A percentile compares a stretch with the other conserved stretches of the same genome.
These are phyloP conservation scores for Pythium brachiatum DNA, from an alignment of 352 stramenopile genomes.

Conservation along the genomic window DNA sequence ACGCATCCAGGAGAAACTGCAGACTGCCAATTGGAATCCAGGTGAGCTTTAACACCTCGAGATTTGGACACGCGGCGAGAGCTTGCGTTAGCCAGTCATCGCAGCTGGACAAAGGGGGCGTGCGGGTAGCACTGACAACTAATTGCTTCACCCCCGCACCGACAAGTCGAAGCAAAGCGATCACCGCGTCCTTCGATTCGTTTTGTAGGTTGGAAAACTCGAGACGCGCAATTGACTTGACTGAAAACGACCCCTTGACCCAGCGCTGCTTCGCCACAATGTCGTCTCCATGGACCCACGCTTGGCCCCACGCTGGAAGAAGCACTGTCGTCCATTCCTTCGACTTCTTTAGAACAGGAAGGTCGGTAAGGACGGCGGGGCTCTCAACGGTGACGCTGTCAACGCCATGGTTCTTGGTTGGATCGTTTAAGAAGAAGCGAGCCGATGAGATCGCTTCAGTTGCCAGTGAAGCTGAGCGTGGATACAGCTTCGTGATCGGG, in stretches of 20 bases:
- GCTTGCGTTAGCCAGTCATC: neutral
- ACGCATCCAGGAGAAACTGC: neutral
- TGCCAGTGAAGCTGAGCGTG: neutral
- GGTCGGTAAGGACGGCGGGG: neutral
- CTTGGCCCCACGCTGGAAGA: neutral
- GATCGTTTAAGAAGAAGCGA: neutral
- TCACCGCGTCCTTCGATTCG: neutral
- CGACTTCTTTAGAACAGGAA: neutral
- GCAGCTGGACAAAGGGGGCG: neutral
- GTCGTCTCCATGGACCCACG: neutral
- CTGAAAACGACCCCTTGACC: neutral
- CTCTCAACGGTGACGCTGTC: neutral
- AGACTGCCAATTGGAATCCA: neutral
- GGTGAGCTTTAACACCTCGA: neutral
- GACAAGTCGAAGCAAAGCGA: neutral
- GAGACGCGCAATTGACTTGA: neutral
- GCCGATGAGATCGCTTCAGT: neutral
- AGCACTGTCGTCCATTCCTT: neutral
- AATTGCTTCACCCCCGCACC: neutral
- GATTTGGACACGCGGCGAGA: neutral
- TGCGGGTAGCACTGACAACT: neutral
- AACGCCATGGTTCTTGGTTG: neutral
- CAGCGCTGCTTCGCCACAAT: neutral
- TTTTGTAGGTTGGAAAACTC: neutral
- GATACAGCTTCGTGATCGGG: neutral